Evolutionary conservation across 1,284 basidiomycete genomes (phyloP).

Genomic region (Austroboletus sp.): DNA sequence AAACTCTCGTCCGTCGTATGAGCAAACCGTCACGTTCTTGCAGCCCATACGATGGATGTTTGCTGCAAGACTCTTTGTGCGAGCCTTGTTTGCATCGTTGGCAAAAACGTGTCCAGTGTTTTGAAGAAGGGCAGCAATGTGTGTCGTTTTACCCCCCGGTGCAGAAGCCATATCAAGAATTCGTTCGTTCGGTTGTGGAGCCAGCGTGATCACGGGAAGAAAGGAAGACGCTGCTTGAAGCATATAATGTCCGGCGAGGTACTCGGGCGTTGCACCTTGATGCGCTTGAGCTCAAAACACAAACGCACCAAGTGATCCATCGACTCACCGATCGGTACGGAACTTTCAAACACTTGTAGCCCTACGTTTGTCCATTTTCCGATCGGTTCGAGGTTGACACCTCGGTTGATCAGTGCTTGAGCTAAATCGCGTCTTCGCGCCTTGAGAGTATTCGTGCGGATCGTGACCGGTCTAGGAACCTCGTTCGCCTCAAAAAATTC

Average conservation of each 20-base stretch:
- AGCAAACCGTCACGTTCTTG: slow-evolving; percentile 96
- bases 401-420: slow-evolving; percentile 90
- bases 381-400: slow-evolving; percentile 94
- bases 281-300: slow-evolving; percentile 1
- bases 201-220: slow-evolving; percentile 94
- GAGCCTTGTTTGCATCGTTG: slow-evolving; percentile 91
- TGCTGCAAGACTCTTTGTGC: slow-evolving; percentile 93
- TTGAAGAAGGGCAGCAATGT: slow-evolving; percentile 92
- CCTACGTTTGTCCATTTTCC: slow-evolving; percentile 99
- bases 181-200: slow-evolving; percentile 88
- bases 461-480: slow-evolving; percentile 91
- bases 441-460: slow-evolving; percentile 94
- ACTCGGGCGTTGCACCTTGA: slow-evolving; percentile 91
- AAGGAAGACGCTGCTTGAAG: slow-evolving; percentile 98
- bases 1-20: slow-evolving; percentile 96
- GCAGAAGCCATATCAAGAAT: slow-evolving; percentile 98
- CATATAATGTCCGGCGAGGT: slow-evolving; percentile 99
- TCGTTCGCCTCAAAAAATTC: slow-evolving; percentile 99
- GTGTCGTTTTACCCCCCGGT: slow-evolving; percentile 95
- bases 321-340: slow-evolving; percentile 78
- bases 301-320: not conserved
- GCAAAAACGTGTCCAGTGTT: slow-evolving; percentile 98
- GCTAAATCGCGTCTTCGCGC: slow-evolving; percentile 91
- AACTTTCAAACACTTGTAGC: slow-evolving; percentile 93
- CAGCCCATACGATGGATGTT: slow-evolving; percentile 96